Conservation (phyloP, 495 filamentous ascomycete species). For the Pyronema omphalodes region DNA sequence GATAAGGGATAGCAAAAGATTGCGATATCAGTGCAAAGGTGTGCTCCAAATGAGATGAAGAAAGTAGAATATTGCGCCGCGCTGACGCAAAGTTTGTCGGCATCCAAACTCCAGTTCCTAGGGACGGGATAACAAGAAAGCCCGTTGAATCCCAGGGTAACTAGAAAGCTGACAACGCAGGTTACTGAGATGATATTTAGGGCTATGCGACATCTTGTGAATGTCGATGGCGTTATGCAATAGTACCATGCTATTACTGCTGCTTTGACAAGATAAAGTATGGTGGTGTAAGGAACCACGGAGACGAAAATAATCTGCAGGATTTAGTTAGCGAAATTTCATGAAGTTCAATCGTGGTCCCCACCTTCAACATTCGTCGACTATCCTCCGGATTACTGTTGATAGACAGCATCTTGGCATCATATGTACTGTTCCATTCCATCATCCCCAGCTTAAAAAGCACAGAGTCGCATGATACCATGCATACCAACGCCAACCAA, state of each 20-base stretch:
- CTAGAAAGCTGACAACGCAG: not conserved
- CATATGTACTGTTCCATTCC: not conserved
- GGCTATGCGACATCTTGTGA: not conserved
- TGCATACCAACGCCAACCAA: not conserved
- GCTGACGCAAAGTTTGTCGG: not conserved
- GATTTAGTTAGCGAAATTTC: not conserved
- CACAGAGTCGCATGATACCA: not conserved
- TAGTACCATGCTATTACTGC: constrained; percentile 1
- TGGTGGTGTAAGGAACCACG: not conserved
- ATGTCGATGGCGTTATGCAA: not conserved
- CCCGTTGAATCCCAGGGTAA: not conserved
- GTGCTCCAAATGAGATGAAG: not conserved
- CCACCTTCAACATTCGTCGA: constrained; percentile 1
- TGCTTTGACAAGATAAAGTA: constrained; percentile 1
- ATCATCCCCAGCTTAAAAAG: not conserved
- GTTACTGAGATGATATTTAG: not conserved
- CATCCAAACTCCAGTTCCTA: not conserved
- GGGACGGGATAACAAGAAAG: not conserved
- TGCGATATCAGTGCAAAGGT: not conserved
- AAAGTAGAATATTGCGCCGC: not conserved
- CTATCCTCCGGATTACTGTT: not conserved
- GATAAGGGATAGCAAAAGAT: not conserved
- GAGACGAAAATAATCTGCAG: not conserved
- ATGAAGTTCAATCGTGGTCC: not conserved
- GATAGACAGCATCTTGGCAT: not conserved